A percentile compares a stretch with the other conserved stretches of the same genome.
These are phyloP conservation scores for Macrocybe sp. DNA, from an alignment of 1,284 basidiomycete species.

Conservation along the genomic window DNA sequence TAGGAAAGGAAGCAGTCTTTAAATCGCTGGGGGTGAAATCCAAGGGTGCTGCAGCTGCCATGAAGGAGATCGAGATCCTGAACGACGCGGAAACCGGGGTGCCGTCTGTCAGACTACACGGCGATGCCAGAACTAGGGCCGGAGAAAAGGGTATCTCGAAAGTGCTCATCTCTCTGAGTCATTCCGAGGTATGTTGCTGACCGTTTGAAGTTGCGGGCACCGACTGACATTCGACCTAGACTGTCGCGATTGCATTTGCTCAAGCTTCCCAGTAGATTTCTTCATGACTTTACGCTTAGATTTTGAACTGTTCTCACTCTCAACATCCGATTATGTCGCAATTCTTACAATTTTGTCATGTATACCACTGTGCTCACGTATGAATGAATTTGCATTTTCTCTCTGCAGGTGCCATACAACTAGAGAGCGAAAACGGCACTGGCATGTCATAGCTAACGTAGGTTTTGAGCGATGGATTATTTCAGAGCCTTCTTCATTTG, in stretches of 20 bases:
- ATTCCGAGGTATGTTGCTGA: slow-evolving; percentile 60
- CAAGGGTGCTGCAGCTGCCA: slow-evolving; percentile 87
- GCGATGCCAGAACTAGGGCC: slow-evolving; percentile 79
- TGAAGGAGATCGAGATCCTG: slow-evolving; percentile 97
- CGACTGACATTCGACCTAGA: slow-evolving; percentile 36
- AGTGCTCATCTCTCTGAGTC: slow-evolving; percentile 85
- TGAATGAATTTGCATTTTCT: slow-evolving; percentile 2
- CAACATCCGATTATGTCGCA: too few relatives aligned
- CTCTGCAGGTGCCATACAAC: background rate
- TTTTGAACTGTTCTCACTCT: too few relatives aligned
- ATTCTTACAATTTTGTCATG: background rate
- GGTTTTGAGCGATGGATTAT: slow-evolving; percentile 25
- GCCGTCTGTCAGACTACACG: slow-evolving; percentile 74
- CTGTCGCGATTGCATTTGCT: slow-evolving; percentile 78
- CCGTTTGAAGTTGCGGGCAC: slow-evolving; percentile 3
- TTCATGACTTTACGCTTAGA: too few relatives aligned
- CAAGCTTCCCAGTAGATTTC: slow-evolving; percentile 45
- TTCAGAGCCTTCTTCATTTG: slow-evolving; percentile 78
- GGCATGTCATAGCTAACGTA: background rate
- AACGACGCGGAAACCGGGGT: slow-evolving; percentile 58
- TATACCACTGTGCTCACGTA: background rate
- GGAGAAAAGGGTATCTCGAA: slow-evolving; percentile 68
- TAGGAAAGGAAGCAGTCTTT: slow-evolving; percentile 97
- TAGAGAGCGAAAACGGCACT: background rate
- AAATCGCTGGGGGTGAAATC: slow-evolving; percentile 92